These are phyloP conservation scores for Cytidiella melzeri DNA, from an alignment of 768 basidiomycete species.

Conservation along the genomic window DNA sequence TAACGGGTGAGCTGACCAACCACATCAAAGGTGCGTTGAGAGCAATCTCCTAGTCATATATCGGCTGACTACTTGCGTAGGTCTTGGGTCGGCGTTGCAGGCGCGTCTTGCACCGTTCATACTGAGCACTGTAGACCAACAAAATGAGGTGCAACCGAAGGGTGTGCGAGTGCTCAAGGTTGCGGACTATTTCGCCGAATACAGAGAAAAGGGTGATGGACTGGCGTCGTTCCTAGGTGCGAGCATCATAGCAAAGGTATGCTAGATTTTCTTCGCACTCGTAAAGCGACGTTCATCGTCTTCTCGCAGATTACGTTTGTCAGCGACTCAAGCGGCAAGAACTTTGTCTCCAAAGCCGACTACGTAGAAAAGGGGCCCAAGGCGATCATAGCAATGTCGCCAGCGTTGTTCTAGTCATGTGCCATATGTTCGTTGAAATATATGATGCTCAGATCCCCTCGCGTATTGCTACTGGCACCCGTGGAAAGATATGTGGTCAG, in stretches of 20 bases:
- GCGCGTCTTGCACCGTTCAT: conserved; percentile 62
- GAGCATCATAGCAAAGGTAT: conserved; percentile 81
- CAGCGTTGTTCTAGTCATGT: conserved; percentile 49
- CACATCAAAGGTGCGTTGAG: conserved; percentile 58
- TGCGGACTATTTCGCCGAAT: conserved; percentile 91
- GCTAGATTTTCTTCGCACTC: conserved; percentile 11
- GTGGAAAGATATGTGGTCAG: background rate
- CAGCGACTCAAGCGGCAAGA: conserved; percentile 58
- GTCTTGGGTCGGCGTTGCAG: conserved; percentile 51
- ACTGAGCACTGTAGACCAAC: conserved; percentile 53
- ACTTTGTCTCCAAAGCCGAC: conserved; percentile 75
- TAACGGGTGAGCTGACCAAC: conserved; percentile 72
- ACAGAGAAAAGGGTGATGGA: conserved; percentile 78
- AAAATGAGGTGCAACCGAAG: conserved; percentile 69
- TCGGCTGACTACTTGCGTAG: conserved; percentile 10
- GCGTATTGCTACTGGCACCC: background rate
- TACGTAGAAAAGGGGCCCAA: conserved; percentile 70
- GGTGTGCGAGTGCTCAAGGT: conserved; percentile 55
- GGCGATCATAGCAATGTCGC: conserved; percentile 70
- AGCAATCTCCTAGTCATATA: background rate
- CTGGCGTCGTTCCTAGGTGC: conserved; percentile 76
- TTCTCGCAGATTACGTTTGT: conserved; percentile 54
- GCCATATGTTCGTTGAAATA: background rate
- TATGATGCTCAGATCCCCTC: background rate
- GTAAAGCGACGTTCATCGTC: background rate